Evolutionary conservation across 1,284 basidiomycete genomes (phyloP).

Genomic region (Irpex sp.): DNA sequence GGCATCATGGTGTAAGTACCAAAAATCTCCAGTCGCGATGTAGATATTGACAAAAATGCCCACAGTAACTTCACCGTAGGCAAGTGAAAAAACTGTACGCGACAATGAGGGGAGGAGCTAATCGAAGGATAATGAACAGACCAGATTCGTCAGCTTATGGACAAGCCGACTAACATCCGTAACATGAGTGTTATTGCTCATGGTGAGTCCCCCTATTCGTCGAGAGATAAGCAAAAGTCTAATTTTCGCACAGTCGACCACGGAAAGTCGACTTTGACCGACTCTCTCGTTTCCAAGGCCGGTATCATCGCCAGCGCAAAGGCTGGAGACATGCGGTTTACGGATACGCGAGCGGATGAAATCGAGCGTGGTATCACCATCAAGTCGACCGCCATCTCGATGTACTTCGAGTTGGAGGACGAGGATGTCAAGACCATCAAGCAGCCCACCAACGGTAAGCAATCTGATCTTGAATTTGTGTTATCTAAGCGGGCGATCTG

Average conservation of each 20-base stretch:
- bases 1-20: constrained; percentile 71
- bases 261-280: constrained; percentile 99
- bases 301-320: constrained; percentile 97
- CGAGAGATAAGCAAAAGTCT: constrained; percentile 5
- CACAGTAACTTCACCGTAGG: constrained; percentile 83
- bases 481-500: constrained; percentile 17
- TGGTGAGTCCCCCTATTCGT: constrained; percentile 43
- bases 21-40: constrained; percentile 3
- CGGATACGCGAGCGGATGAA: constrained; percentile 97
- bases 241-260: constrained; percentile 79
- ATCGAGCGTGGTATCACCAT: constrained; percentile 99
- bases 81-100: constrained; percentile 33
- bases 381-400: constrained; percentile 99
- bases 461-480: neutral
- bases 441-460: constrained; percentile 86
- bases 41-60: constrained; percentile 29
- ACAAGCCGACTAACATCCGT: constrained; percentile 88
- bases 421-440: constrained; percentile 83
- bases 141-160: constrained; percentile 90
- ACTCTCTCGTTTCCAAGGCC: constrained; percentile 98
- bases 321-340: constrained; percentile 97
- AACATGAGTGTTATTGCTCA: constrained; percentile 99
- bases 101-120: neutral
- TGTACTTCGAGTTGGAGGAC: constrained; percentile 97
- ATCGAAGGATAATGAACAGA: constrained; percentile 36